Evolutionary conservation across 176 grass and related monocot genomes (phyloP).

Genomic region (Chrysopogon serrulatus): DNA sequence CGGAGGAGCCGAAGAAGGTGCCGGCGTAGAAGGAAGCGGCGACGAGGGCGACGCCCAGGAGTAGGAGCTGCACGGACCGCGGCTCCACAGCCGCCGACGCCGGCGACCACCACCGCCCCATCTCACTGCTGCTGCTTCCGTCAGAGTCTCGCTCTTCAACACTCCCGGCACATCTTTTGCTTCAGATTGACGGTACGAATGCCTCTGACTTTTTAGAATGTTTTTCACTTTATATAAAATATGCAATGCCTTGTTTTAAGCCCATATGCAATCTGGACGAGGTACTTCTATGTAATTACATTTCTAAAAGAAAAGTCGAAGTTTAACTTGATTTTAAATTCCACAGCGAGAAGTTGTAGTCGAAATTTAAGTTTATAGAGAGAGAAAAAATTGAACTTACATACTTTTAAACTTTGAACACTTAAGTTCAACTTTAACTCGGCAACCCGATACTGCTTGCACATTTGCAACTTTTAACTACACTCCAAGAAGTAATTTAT

Average conservation of each 20-base stretch:
- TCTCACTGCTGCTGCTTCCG: constrained; percentile 13
- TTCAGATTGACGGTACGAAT: constrained; percentile 15
- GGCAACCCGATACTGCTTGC: neutral
- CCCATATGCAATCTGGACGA: too few relatives aligned
- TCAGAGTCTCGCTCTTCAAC: neutral
- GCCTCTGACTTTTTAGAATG: too few relatives aligned
- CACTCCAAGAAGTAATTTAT: too few relatives aligned
- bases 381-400: too few relatives aligned
- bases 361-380: neutral
- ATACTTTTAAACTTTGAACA: neutral
- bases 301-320: too few relatives aligned
- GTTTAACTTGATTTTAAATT: too few relatives aligned
- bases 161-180: neutral
- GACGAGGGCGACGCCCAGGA: constrained; percentile 58
- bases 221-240: too few relatives aligned
- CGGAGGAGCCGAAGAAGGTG: constrained; percentile 62
- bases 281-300: too few relatives aligned
- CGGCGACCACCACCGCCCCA: constrained; percentile 40
- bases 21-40: constrained; percentile 73
- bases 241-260: too few relatives aligned
- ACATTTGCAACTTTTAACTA: neutral
- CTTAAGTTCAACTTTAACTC: neutral
- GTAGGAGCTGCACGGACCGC: constrained; percentile 42
- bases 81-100: constrained; percentile 39
- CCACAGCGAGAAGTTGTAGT: neutral